Evolutionary conservation across 1,139 yeast species (phyloP), one percentile per base, ranked within the genome.

Genomic region (Taphrina flavorubra): DNA sequence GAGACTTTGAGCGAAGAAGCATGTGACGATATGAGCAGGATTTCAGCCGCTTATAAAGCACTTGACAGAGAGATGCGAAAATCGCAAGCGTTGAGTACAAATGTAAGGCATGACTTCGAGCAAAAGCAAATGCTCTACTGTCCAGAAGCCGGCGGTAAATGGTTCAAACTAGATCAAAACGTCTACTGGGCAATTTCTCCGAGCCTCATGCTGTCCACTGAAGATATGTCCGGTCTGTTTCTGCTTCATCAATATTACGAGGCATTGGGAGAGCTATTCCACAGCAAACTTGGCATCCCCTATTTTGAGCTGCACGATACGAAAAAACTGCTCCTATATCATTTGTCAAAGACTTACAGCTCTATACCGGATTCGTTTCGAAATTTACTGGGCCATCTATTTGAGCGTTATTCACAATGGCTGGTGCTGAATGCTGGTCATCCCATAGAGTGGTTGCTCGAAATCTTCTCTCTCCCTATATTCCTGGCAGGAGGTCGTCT

Each of bases 181-280:
- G 53, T 49, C 8, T 49, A 49, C 36, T 49, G 53, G 53, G 53
- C 36, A n/a, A 49, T 49, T 49, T 49, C 53, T 2, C 20, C 53
- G 1, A 49, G n/a, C n/a, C 53, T 49, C 14, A 49, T 16, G 13
- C 36, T 49, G 10, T 20, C 36, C 6, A n/a, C 53, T 3, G 53
- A 49, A n/a, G 53, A 49, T 20, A 49, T 25, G 8, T 8, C 53
- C 2, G 6, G 6, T 11, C 3, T 20, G 6, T 49, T 49, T n/a
- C 36, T 20, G 13, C 36, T 49, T 8, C 18, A 20, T n/a, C 10
- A 34, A 20, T n/a, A 11, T 25, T 49, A 49, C 20, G 53, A 7
- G 7, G 53, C 6, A 0, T 1, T 7, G 6, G 20, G 3, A 20
- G 53, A 14, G 6, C 20, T 49, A n/a, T 49, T 49, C 36, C 53